A percentile compares a stretch with the other conserved stretches of the same genome.
phyloP scores from a whole-genome alignment of 306 rosid species.

The Ormosia semicastrata region DNA sequence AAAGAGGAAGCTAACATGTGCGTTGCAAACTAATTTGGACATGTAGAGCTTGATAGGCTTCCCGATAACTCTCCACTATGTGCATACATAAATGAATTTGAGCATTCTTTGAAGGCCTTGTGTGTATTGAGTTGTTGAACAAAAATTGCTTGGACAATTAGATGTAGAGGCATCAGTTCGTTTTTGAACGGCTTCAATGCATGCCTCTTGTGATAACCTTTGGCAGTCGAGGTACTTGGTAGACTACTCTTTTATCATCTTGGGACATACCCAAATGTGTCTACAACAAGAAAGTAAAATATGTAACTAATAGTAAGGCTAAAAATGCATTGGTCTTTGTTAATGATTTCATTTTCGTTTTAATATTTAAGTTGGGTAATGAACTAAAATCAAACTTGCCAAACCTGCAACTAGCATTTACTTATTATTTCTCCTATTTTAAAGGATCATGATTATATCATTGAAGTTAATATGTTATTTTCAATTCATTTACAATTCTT shows the following conservation, averaged over 20 bases:
- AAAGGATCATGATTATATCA: not conserved
- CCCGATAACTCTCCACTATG: constrained; percentile 64
- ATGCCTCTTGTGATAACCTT: constrained; percentile 73
- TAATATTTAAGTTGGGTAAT: not conserved
- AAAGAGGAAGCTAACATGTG: no score
- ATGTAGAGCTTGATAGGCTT: constrained; percentile 62
- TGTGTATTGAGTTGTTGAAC: constrained; percentile 80
- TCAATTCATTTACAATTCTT: not conserved
- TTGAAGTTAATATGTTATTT: not conserved
- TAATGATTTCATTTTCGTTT: not conserved
- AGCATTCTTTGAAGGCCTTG: constrained; percentile 82
- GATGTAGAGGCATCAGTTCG: constrained; percentile 80
- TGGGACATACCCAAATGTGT: constrained; percentile 56
- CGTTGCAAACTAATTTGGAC: constrained; percentile 35
- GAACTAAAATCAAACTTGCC: not conserved
- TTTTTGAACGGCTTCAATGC: constrained; percentile 87
- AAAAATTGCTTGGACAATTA: constrained; percentile 85
- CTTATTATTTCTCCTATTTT: not conserved
- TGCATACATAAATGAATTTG: constrained; percentile 67
- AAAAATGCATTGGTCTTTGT: not conserved
- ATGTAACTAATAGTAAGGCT: not conserved
- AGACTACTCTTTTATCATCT: constrained; percentile 73
- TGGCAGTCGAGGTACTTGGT: constrained; percentile 75
- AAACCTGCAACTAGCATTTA: not conserved
- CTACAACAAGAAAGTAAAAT: constrained; percentile 36